Conservation (phyloP, 441 rosid genomes). For the Pelargonium myrrhifolium region DNA sequence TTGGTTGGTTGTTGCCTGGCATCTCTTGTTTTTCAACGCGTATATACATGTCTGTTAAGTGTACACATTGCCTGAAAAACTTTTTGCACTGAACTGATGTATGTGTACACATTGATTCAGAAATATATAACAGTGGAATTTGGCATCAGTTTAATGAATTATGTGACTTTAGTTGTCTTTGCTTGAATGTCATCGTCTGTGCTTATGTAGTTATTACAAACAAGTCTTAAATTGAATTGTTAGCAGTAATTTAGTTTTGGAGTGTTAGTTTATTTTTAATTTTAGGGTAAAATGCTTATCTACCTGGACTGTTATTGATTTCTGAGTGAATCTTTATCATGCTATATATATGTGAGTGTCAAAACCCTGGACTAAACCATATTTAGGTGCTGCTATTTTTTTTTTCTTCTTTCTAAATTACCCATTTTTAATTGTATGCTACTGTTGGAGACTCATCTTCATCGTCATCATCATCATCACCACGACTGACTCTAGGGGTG, state of each 20-base stretch:
- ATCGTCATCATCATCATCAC: neutral
- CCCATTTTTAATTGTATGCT: neutral
- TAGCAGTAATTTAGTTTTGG: no score
- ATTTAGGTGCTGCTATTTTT: no score
- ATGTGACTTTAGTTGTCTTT: neutral
- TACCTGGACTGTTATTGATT: no score
- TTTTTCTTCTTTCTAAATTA: neutral
- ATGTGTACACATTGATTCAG: neutral
- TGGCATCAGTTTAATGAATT: neutral
- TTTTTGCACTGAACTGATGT: neutral
- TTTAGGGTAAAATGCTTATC: no score
- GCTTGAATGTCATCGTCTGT: no score
- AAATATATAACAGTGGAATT: neutral
- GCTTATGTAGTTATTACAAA: no score
- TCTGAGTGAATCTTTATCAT: no score
- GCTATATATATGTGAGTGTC: no score
- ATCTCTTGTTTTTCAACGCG: neutral
- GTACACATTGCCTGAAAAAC: neutral
- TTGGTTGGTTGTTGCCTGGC: neutral
- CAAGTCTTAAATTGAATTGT: no score
- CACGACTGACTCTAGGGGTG: neutral
- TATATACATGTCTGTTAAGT: neutral
- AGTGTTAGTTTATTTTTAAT: no score
- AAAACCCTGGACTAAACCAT: no score
- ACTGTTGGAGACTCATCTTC: neutral